Base-by-base conservation (phyloP, 106 monocot genomes). In the Platanthera zijinensis region DNA sequence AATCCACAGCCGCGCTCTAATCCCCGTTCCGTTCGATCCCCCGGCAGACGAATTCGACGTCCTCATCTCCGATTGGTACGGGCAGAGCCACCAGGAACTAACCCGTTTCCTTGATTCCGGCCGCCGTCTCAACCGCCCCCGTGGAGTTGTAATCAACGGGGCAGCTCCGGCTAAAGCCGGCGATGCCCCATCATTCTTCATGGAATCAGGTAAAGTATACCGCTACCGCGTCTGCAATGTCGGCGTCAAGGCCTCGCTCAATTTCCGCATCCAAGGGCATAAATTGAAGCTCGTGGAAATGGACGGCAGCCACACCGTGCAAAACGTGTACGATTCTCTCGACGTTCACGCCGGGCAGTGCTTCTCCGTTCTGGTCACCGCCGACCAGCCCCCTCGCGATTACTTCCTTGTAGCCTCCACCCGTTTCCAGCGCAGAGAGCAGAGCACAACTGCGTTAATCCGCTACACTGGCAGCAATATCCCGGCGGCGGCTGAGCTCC, bases 31-130 rank as follows among this genome's bases (percentile, higher is more conserved):
- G 17, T 88, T 88, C 67, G 80, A 52, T 45, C 12, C 66, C 5
- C 87, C 82, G 3, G 84, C 80, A 28, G 85, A 83, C 49, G 89
- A 89, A 51, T 84, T 68, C 78, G 84, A 81, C 64, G 79, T 86
- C 73, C 79, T 87, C 71, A 79, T 87, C 66, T 80, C 85, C 74
- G 89, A 89, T 74, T 89, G 83, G 86, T 84, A 84, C 77, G 69
- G 57, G 63, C 80, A 74, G 45, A 46, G 22, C 86, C 79, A 84
- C 73, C 73, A 71, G 28, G 8, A 47, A 45, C 76, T 82, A 22
- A 8, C 69, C 14, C 66, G 52, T 6, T 6, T 51, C 10, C 83
- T 84, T 71, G 75, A 84, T 62, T 11, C 19, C 47, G 83, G 83
- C 70, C 75, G 76, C 61, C 51, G 21, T 51, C n/a, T 84, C 15